Percentiles rank a stretch among this genome's conserved stretches.
Evolutionary conservation across 108 stramenopile species (phyloP).

Genomic region (Nitzschia putrida): DNA sequence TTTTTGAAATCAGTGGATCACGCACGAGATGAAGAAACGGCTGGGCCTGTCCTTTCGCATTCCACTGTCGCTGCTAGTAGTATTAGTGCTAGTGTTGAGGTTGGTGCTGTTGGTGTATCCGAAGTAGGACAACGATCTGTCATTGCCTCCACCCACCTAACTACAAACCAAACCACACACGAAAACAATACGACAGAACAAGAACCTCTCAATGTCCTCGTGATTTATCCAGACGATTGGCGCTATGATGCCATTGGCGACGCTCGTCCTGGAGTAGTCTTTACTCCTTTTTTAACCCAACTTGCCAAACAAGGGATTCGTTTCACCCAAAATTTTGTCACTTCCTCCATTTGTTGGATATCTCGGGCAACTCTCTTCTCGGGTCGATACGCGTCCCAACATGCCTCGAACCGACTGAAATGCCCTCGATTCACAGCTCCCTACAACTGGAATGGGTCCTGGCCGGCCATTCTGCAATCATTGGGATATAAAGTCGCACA

Average conservation of each 20-base stretch:
- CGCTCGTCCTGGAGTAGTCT: slow-evolving; percentile 31
- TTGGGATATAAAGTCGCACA: slow-evolving; percentile 57
- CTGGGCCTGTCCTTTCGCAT: too few relatives aligned
- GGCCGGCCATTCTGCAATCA: slow-evolving; percentile 44
- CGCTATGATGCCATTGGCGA: slow-evolving; percentile 34
- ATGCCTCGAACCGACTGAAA: slow-evolving; percentile 17
- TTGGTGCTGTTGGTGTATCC: too few relatives aligned
- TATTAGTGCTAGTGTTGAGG: too few relatives aligned
- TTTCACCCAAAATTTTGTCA: slow-evolving; percentile 70
- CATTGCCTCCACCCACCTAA: too few relatives aligned
- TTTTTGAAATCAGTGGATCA: too few relatives aligned
- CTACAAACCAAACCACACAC: too few relatives aligned
- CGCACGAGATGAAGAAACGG: too few relatives aligned
- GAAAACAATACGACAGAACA: neutral
- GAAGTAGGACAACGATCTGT: too few relatives aligned
- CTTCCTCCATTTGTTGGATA: slow-evolving; percentile 70
- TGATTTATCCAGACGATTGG: slow-evolving; percentile 54
- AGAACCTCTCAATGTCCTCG: slow-evolving; percentile 44
- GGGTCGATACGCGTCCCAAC: slow-evolving; percentile 60
- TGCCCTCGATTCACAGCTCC: neutral
- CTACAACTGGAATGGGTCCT: slow-evolving; percentile 56
- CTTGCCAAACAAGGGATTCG: slow-evolving; percentile 62
- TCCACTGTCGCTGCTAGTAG: too few relatives aligned
- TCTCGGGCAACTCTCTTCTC: slow-evolving; percentile 61
- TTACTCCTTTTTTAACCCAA: slow-evolving; percentile 64